These are phyloP conservation scores for Gentiana macrophylla DNA, from an alignment of 257 asterid genomes.

Conservation along the genomic window DNA sequence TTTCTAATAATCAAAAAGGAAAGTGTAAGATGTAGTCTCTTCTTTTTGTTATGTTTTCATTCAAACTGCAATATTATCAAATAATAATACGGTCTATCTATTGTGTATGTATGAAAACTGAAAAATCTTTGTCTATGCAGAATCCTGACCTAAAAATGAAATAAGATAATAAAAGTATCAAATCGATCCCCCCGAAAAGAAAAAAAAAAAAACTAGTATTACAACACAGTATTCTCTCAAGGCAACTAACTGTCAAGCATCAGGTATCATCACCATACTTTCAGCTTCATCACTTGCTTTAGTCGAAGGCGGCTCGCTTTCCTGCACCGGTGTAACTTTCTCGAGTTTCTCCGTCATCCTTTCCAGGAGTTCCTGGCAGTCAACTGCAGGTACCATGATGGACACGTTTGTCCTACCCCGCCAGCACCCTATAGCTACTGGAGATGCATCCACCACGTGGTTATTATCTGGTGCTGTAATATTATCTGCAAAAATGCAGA, in stretches of 20 bases:
- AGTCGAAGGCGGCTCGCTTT: conserved; percentile 11
- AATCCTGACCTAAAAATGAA: too few species aligned
- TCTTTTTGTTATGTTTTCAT: too few species aligned
- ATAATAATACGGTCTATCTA: too few species aligned
- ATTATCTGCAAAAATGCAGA: conserved; percentile 32
- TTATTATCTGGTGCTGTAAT: conserved; percentile 20
- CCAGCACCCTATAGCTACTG: conserved; percentile 88
- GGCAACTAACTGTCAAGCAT: conserved; percentile 8
- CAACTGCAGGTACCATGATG: conserved; percentile 73
- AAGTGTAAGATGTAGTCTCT: too few species aligned
- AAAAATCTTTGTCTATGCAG: too few species aligned
- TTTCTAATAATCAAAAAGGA: too few species aligned
- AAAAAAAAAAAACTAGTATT: too few species aligned
- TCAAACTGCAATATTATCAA: too few species aligned
- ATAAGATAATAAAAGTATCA: too few species aligned
- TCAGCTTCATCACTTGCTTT: conserved; percentile 21
- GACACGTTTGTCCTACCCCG: conserved; percentile 65
- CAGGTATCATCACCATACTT: background rate
- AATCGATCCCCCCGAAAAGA: background rate
- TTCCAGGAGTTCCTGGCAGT: conserved; percentile 69
- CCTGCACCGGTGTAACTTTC: conserved; percentile 11
- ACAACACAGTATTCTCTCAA: conserved; percentile 12
- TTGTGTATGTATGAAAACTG: too few species aligned
- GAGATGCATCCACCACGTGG: conserved; percentile 31
- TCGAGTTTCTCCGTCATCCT: conserved; percentile 37